Conservation (phyloP, 108 stramenopile species). For the Nannochloropsis salina region DNA sequence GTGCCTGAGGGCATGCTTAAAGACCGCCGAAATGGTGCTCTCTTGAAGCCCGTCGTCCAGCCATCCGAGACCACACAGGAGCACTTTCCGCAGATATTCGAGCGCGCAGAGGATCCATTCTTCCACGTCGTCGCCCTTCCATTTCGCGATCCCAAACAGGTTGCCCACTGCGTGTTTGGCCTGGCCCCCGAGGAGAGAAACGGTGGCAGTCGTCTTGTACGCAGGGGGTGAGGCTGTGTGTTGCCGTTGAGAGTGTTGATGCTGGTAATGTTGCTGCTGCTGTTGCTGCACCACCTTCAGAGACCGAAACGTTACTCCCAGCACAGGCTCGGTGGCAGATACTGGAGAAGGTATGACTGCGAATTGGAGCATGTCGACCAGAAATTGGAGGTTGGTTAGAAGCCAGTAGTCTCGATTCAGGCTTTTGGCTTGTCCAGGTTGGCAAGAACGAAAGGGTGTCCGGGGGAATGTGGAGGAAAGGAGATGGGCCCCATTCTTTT, state of each 20-base stretch:
- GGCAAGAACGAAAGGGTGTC: neutral
- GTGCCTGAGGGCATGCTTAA: neutral
- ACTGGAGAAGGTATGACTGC: neutral
- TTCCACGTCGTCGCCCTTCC: neutral
- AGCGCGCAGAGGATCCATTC: neutral
- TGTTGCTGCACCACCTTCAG: neutral
- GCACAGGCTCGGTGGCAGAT: neutral
- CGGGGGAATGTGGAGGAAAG: too few species aligned
- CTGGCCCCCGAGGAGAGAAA: slow-evolving; percentile 1
- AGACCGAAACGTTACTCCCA: neutral
- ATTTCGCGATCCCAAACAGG: neutral
- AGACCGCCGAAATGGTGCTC: neutral
- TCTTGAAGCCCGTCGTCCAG: neutral
- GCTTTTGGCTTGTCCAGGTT: neutral
- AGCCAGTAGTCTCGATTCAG: neutral
- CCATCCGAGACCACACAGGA: neutral
- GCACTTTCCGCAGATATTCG: neutral
- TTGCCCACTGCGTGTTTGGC: neutral
- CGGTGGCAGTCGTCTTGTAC: neutral
- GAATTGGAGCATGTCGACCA: neutral
- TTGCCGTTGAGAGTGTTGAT: too few species aligned
- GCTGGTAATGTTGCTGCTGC: neutral
- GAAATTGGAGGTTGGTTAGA: neutral
- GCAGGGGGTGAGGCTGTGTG: neutral
- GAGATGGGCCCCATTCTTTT: too few species aligned